phyloP scores from a whole-genome alignment of 805 yeast genomes.

The Hanseniaspora clermontiae region DNA sequence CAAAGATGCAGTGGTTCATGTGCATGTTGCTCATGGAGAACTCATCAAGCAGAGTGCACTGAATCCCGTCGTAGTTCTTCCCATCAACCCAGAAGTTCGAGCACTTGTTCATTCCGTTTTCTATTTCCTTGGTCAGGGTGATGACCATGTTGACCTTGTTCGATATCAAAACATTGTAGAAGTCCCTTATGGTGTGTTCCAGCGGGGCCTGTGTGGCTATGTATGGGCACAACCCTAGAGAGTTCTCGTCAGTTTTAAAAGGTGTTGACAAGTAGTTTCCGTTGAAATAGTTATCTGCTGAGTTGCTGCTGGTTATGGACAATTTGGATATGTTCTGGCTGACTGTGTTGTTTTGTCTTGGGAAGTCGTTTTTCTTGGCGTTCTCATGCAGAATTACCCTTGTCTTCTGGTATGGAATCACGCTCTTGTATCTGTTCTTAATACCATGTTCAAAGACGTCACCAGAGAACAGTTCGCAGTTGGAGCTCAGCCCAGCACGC shows the following conservation, averaged over 20 bases:
- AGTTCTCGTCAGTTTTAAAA: constrained; percentile 19
- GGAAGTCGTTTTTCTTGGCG: neutral
- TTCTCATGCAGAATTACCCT: constrained; percentile 47
- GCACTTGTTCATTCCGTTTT: constrained; percentile 71
- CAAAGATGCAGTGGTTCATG: constrained; percentile 1
- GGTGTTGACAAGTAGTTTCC: constrained; percentile 53
- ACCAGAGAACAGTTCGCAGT: constrained; percentile 35
- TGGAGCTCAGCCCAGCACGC: constrained; percentile 8
- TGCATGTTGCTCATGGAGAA: neutral
- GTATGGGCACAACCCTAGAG: constrained; percentile 29
- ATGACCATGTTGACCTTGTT: constrained; percentile 54
- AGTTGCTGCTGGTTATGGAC: neutral
- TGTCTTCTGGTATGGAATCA: constrained; percentile 75
- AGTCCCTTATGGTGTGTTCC: constrained; percentile 59
- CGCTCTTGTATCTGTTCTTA: constrained; percentile 79
- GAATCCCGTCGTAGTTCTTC: constrained; percentile 27
- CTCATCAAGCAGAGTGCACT: neutral
- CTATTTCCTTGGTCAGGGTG: constrained; percentile 63
- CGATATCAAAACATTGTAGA: constrained; percentile 65
- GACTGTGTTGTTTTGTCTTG: neutral
- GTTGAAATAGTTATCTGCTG: constrained; percentile 54
- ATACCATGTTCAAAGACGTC: constrained; percentile 65
- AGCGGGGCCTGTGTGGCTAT: constrained; percentile 91
- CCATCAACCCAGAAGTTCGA: constrained; percentile 68
- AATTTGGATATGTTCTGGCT: neutral